Evolutionary conservation across 192 early-diverging fungal genomes (phyloP).

Genomic region (Phlyctochytrium planicorne): DNA sequence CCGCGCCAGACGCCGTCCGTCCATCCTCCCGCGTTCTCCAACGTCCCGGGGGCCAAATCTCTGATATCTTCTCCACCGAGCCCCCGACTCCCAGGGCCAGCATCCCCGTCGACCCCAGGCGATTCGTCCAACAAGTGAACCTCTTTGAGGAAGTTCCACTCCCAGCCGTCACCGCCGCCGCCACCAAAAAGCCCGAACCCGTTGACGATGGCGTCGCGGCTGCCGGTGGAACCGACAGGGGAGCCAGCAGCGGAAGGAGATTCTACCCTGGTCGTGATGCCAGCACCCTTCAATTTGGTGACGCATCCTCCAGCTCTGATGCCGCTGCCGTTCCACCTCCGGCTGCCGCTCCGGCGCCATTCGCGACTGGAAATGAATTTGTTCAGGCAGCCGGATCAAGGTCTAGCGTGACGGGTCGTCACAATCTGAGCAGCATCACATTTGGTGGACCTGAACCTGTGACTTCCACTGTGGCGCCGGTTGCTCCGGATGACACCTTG

Average conservation of each 20-base stretch:
- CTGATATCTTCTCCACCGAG: constrained; percentile 42
- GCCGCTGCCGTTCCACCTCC: constrained; percentile 1
- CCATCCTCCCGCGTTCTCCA: constrained; percentile 35
- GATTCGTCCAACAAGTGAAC: constrained; percentile 30
- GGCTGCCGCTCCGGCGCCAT: not conserved
- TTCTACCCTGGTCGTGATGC: constrained; percentile 23
- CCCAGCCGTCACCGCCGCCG: constrained; percentile 5
- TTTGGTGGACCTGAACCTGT: not conserved
- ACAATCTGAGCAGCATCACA: constrained; percentile 9
- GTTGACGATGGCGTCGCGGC: constrained; percentile 1
- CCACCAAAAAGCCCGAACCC: constrained; percentile 12
- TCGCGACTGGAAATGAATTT: not conserved
- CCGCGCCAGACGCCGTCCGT: constrained; percentile 16
- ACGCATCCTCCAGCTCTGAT: constrained; percentile 6
- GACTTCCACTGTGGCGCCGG: constrained; percentile 2
- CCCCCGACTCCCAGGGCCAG: constrained; percentile 12
- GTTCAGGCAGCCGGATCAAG: not conserved
- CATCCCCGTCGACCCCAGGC: constrained; percentile 30
- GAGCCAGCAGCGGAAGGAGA: constrained; percentile 3
- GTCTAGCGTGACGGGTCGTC: not conserved
- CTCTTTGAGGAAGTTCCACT: constrained; percentile 25
- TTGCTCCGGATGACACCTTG: not conserved
- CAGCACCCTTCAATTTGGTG: not conserved
- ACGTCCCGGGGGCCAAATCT: constrained; percentile 32
- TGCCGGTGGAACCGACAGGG: not conserved